A percentile compares a stretch with the other conserved stretches of the same genome.
Conservation (phyloP, 192 early-diverging fungal species). For the Gonapodya sp. region DNA sequence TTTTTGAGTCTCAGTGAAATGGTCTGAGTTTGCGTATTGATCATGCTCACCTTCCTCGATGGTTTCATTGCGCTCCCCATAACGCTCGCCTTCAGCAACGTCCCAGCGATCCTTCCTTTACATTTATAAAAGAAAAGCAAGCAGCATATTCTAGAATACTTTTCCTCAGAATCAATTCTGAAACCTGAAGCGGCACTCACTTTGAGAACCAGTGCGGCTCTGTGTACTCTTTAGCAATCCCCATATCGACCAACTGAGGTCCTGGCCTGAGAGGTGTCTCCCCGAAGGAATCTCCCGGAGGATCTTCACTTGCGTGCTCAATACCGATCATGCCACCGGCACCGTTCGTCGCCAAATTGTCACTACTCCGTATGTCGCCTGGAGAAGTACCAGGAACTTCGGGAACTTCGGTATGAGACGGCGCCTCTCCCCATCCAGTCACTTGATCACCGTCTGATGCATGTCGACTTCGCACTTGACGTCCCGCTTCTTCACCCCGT, state of each 20-base stretch:
- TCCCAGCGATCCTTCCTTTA: background rate
- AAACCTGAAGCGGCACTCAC: background rate
- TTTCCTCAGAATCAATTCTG: background rate
- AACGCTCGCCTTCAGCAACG: background rate
- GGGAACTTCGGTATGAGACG: no score
- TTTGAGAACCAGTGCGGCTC: background rate
- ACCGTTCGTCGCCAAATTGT: background rate
- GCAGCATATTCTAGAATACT: background rate
- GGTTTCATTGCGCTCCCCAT: background rate
- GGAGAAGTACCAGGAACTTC: background rate
- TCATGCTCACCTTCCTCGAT: background rate
- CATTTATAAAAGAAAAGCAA: background rate
- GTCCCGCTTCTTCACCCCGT: no score
- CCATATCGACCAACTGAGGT: background rate
- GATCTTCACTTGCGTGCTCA: no score
- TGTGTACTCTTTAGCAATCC: background rate
- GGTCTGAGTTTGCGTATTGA: background rate
- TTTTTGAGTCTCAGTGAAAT: background rate
- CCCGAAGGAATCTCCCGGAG: background rate
- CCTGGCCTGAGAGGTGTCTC: background rate
- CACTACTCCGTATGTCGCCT: background rate
- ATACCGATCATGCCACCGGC: no score
- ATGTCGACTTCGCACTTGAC: no score
- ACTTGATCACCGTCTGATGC: no score
- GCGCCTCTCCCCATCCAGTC: no score